Evolutionary conservation across 768 basidiomycete species (phyloP).

Genomic region (Brasilioporus rufonigricans): DNA sequence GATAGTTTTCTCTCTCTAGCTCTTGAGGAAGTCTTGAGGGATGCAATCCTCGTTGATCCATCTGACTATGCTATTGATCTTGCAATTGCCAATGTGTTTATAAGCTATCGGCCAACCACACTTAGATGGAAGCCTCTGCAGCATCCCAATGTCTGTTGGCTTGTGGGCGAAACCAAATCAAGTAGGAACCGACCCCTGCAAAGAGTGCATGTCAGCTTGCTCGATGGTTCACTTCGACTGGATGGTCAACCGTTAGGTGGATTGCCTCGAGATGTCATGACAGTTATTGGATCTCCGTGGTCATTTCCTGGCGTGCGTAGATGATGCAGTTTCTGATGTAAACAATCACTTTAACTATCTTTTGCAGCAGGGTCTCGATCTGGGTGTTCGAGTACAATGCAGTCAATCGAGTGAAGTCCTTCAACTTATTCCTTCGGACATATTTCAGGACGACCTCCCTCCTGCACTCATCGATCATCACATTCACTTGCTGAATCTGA

Average conservation of each 20-base stretch:
- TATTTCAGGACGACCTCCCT: conserved; percentile 21
- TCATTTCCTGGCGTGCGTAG: neutral
- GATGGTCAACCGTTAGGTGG: conserved; percentile 13
- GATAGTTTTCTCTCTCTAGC: too few species aligned
- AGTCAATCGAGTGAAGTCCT: neutral
- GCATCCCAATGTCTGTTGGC: conserved; percentile 11
- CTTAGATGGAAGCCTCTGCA: conserved; percentile 7
- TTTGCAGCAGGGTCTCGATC: neutral
- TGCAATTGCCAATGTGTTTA: conserved; percentile 8
- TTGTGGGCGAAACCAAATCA: conserved; percentile 2
- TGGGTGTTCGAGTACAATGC: conserved; percentile 10
- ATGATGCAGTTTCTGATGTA: neutral
- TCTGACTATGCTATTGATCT: conserved; percentile 11
- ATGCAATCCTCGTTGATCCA: neutral
- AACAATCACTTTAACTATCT: neutral
- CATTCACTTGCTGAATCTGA: conserved; percentile 26
- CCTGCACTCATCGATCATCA: conserved; percentile 1
- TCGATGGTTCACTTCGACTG: conserved; percentile 15
- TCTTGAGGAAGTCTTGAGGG: neutral
- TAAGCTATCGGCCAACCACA: conserved; percentile 4
- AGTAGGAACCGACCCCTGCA: neutral
- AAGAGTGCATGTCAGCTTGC: conserved; percentile 4
- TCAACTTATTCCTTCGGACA: conserved; percentile 15
- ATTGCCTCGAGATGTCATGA: conserved; percentile 5
- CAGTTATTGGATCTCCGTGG: neutral